These are phyloP conservation scores for Cymodocea nodosa DNA, from an alignment of 116 monocot genomes.

Conservation along the genomic window DNA sequence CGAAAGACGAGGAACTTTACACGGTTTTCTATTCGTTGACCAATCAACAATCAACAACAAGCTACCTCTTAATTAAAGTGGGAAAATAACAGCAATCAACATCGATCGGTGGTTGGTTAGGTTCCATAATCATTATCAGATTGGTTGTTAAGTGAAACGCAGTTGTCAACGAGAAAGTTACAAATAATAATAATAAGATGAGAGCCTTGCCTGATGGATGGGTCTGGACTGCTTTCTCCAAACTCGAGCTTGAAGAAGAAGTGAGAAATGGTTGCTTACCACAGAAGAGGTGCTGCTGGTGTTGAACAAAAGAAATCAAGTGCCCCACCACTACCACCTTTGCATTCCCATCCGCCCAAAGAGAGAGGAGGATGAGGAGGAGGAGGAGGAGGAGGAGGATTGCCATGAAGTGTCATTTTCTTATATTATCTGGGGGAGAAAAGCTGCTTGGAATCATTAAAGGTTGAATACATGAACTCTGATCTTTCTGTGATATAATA, in stretches of 20 bases:
- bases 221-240: too few relatives aligned
- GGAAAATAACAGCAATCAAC: neutral
- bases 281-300: too few relatives aligned
- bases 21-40: neutral
- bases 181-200: too few relatives aligned
- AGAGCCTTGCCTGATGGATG: too few relatives aligned
- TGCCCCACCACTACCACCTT: too few relatives aligned
- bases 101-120: too few relatives aligned
- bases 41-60: neutral
- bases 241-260: too few relatives aligned
- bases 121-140: slow-evolving; percentile 1
- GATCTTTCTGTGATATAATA: neutral
- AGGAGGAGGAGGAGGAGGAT: neutral
- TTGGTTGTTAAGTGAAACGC: neutral
- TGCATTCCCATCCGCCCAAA: neutral
- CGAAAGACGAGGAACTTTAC: neutral
- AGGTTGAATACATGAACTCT: neutral
- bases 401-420: neutral
- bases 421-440: neutral
- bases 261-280: too few relatives aligned
- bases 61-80: neutral
- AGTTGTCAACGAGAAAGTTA: too few relatives aligned
- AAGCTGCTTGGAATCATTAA: neutral
- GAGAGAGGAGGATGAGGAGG: too few relatives aligned
- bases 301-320: too few relatives aligned